Evolutionary conservation across 768 basidiomycete genomes (phyloP), one percentile per base, ranked within the genome.

Genomic region (Russula abietina): DNA sequence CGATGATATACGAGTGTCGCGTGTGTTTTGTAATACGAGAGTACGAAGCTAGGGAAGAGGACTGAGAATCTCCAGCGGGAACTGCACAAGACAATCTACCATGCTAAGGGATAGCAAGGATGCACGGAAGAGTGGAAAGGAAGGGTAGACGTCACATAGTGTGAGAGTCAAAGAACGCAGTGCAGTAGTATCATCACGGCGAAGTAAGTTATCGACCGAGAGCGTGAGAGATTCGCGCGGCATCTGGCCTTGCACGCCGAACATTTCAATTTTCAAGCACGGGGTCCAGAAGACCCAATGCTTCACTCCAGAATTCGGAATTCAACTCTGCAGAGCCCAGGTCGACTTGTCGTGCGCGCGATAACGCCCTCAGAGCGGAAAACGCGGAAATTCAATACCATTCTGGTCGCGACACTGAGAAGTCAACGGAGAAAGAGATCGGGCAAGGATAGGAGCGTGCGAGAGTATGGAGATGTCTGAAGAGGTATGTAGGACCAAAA

Each of bases 401-500:
- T 12, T 53, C 56, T 3, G 50, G 33, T 14, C 19, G 51, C 5
- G 41, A 45, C 2, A 33, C 6, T 1, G 61, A 62, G 26, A 52
- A 38, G 14, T 62, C 51, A 26, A 62, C 14, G 1, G 41, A 28
- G 36, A 62, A 57, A 7, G 50, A 63, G 17, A 63, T 46, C 5
- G 52, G 57, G 38, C 9, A 26, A 4, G 62, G 57, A 28, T 54
- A 39, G 14, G 62, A 63, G 17, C 33, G 62, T 16, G 33, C 46
- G 2, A 59, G 28, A 1, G 56, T 62, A 30, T n/a, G 19, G 12
- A 17, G 61, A 52, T 32, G 56, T 17, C 16, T 52, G 41, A 19
- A 62, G 41, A 0, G 61, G 50, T 43, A 62, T 54, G 36, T 48
- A 63, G 9, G 57, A 38, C 62, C 62, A 63, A 26, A 63, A 58